Conservation (phyloP, 345 rosid species). For the Eutrema japonicum region DNA sequence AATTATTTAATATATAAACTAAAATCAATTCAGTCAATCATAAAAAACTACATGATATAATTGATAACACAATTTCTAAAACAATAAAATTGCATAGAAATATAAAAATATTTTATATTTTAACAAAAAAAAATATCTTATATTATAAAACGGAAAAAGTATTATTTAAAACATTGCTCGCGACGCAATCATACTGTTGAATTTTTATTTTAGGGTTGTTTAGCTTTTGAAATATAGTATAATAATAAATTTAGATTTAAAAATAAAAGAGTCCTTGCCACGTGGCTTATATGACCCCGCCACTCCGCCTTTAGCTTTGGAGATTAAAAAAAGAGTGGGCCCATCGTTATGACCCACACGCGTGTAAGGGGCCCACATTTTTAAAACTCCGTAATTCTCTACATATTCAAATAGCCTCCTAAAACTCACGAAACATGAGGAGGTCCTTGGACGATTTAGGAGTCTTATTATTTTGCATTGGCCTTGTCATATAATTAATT, state of each 20-base stretch:
- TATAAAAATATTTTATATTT: too few relatives aligned
- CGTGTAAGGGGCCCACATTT: conserved; percentile 14
- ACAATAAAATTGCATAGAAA: too few relatives aligned
- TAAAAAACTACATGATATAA: too few relatives aligned
- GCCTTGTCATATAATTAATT: too few relatives aligned
- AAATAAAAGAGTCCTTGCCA: conserved; percentile 28
- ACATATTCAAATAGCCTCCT: background rate
- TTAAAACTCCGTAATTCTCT: background rate
- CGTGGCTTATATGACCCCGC: conserved; percentile 38
- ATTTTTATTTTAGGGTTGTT: background rate
- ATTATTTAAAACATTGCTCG: conserved; percentile 41
- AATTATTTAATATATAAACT: too few relatives aligned
- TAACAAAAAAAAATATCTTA: too few relatives aligned
- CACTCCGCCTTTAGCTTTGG: conserved; percentile 33
- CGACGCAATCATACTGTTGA: conserved; percentile 43
- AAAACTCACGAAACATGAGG: too few relatives aligned
- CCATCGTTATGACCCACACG: conserved; percentile 33
- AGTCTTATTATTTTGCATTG: too few relatives aligned
- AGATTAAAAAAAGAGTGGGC: background rate
- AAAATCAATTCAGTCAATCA: too few relatives aligned
- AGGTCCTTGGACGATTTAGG: too few relatives aligned
- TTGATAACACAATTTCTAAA: too few relatives aligned
- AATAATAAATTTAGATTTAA: background rate
- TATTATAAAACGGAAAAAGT: too few relatives aligned
- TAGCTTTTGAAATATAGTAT: conserved; percentile 9